Conservation (phyloP, 768 basidiomycete genomes). For the Fomitopsis pulvina region DNA sequence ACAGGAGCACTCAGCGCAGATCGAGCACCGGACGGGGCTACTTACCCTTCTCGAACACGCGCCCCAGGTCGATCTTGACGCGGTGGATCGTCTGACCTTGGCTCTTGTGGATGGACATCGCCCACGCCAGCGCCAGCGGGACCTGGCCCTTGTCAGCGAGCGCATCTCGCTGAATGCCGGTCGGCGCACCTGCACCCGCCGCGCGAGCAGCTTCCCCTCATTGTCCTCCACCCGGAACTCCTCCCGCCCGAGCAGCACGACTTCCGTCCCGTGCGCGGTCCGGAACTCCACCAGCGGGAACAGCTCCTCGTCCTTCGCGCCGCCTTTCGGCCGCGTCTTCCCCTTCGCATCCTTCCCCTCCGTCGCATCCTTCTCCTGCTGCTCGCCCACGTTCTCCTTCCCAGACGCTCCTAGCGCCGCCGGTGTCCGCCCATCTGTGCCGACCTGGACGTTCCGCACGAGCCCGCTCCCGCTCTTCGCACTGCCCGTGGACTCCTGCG, state of each 20-base stretch:
- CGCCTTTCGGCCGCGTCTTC: constrained; percentile 20
- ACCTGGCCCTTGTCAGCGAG: constrained; percentile 32
- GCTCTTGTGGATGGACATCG: constrained; percentile 73
- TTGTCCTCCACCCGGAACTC: constrained; percentile 49
- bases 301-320: constrained; percentile 31
- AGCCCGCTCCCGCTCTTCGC: constrained; percentile 27
- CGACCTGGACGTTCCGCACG: constrained; percentile 28
- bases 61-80: constrained; percentile 57
- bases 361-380: background rate
- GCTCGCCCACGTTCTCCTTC: constrained; percentile 29
- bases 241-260: constrained; percentile 42
- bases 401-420: constrained; percentile 10
- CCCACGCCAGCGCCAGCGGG: constrained; percentile 73
- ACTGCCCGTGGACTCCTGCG: constrained; percentile 20
- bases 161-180: too few relatives aligned
- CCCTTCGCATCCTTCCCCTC: background rate
- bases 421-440: constrained; percentile 24
- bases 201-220: constrained; percentile 41
- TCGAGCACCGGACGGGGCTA: background rate
- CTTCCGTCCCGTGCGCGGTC: constrained; percentile 36
- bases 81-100: constrained; percentile 69
- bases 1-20: background rate
- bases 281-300: constrained; percentile 44
- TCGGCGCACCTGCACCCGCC: constrained; percentile 34
- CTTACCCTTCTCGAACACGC: constrained; percentile 55